phyloP scores from a whole-genome alignment of 768 basidiomycete genomes.

The Lactarius trivialis region DNA sequence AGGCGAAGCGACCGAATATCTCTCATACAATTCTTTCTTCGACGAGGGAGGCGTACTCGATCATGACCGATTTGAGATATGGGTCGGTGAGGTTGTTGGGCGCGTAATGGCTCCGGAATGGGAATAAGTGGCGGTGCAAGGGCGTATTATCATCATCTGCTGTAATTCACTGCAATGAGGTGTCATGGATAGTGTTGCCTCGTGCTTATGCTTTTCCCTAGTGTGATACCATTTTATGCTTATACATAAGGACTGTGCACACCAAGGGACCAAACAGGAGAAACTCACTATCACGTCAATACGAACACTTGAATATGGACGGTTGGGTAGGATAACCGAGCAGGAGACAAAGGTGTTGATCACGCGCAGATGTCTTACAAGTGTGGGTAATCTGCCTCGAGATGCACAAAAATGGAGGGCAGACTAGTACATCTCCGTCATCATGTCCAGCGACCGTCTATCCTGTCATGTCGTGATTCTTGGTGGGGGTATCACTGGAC shows the following conservation, averaged over 20 bases:
- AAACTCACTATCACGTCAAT: too few relatives aligned
- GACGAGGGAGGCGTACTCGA: conserved; percentile 76
- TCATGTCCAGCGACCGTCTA: neutral
- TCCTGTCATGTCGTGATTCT: conserved; percentile 52
- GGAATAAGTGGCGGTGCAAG: conserved; percentile 21
- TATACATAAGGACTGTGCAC: neutral
- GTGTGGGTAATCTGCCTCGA: too few relatives aligned
- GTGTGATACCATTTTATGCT: conserved; percentile 5
- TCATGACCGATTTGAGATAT: conserved; percentile 65
- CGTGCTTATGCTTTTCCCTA: conserved; percentile 4
- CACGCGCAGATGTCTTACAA: too few relatives aligned
- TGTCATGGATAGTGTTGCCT: conserved; percentile 2
- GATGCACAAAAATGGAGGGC: too few relatives aligned
- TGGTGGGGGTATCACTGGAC: conserved; percentile 77
- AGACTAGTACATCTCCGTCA: neutral
- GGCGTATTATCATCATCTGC: conserved; percentile 13
- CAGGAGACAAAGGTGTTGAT: too few relatives aligned
- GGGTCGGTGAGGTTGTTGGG: conserved; percentile 73
- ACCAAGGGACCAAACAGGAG: too few relatives aligned
- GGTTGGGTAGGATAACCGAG: too few relatives aligned
- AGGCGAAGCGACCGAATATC: conserved; percentile 50
- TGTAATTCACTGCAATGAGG: conserved; percentile 6
- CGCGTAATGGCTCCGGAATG: conserved; percentile 57
- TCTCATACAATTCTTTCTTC: conserved; percentile 68
- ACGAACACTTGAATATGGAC: neutral